Percentiles rank a stretch among this genome's conserved stretches.
These are phyloP conservation scores for Geosmithia morbida DNA, from an alignment of 2,329 filamentous ascomycete genomes.

Conservation along the genomic window DNA sequence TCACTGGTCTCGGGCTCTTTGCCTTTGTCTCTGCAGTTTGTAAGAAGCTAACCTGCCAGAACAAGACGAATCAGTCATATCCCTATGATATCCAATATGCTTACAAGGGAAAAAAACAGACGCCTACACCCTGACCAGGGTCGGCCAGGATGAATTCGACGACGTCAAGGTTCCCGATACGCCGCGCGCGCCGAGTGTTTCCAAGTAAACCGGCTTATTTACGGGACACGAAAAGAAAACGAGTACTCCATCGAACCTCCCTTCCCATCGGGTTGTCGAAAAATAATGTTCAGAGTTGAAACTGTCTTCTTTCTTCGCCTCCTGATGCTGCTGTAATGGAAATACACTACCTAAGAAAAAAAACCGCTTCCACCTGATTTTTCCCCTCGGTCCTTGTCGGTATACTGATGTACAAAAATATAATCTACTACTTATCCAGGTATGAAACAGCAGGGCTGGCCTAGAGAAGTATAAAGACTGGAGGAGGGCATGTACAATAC, in stretches of 20 bases:
- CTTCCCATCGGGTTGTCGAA: too few relatives aligned
- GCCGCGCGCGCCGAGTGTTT: constrained; percentile 34
- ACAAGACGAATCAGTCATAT: too few relatives aligned
- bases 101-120: constrained; percentile 19
- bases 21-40: constrained; percentile 73
- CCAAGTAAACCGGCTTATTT: constrained; percentile 10
- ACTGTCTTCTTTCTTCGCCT: not conserved
- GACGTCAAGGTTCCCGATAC: constrained; percentile 82
- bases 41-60: constrained; percentile 32
- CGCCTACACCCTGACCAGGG: constrained; percentile 56
- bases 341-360: not conserved
- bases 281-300: not conserved
- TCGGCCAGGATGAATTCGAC: constrained; percentile 93
- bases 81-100: not conserved
- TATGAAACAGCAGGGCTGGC: not conserved
- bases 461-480: not conserved
- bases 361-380: not conserved
- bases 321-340: not conserved
- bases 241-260: not conserved
- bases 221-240: not conserved
- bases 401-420: not conserved
- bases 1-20: constrained; percentile 65
- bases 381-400: not conserved
- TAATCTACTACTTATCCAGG: not conserved
- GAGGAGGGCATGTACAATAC: constrained; percentile 2